A percentile compares a stretch with the other conserved stretches of the same genome.
Conservation (phyloP, 305 asterid genomes). For the Fraxinus ornus region DNA sequence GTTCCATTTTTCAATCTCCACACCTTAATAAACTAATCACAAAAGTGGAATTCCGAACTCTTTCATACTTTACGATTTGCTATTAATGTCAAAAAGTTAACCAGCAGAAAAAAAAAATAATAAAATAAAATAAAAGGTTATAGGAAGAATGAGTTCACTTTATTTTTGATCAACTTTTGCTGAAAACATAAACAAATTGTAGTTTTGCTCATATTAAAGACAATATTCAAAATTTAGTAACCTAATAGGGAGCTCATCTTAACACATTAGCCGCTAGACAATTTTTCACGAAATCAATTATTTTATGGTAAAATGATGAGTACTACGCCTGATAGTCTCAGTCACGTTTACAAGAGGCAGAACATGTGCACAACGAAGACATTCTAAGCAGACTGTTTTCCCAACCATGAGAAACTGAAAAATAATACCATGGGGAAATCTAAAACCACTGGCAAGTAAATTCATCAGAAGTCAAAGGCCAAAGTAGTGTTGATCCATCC, state of each 20-base stretch:
- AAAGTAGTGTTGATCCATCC: background rate
- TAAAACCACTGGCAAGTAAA: background rate
- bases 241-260: background rate
- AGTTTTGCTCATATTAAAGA: background rate
- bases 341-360: background rate
- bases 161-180: background rate
- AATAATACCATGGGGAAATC: background rate
- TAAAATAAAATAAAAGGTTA: background rate
- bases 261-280: background rate
- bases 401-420: background rate
- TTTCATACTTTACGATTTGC: background rate
- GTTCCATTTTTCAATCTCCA: conserved; percentile 6
- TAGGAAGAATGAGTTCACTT: background rate
- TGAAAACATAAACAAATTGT: background rate
- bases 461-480: background rate
- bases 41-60: background rate
- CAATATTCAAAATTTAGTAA: background rate
- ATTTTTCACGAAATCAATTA: background rate
- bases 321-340: background rate
- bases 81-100: background rate
- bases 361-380: background rate
- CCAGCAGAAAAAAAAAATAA: background rate
- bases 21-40: conserved; percentile 8
- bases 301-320: background rate
- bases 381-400: background rate